phyloP scores from a whole-genome alignment of 2,329 filamentous ascomycete species.

The Aureobasidium subglaciale region DNA sequence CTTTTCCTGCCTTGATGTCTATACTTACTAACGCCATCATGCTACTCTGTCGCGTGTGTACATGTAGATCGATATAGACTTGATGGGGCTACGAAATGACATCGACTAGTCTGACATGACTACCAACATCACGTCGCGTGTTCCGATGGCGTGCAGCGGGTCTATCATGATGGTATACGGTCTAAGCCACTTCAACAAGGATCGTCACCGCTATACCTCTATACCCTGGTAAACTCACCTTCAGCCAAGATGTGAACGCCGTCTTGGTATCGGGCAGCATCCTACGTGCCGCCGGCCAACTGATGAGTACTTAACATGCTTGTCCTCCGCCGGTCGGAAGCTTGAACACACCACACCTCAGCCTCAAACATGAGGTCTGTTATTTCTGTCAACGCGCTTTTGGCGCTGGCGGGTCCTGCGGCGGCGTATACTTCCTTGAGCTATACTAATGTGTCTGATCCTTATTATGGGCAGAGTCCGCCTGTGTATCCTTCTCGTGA shows the following conservation, averaged over 20 bases:
- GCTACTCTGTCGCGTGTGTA: no score
- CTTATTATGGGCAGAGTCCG: slow-evolving; percentile 24
- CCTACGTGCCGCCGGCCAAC: background rate
- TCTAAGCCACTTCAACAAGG: background rate
- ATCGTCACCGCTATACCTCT: background rate
- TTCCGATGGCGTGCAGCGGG: background rate
- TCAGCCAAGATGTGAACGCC: background rate
- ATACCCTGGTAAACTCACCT: background rate
- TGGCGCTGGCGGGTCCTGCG: background rate
- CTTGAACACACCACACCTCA: background rate
- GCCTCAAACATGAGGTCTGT: background rate
- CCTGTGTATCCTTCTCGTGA: slow-evolving; percentile 26
- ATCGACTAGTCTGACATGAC: background rate
- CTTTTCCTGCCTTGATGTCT: background rate
- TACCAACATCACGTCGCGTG: background rate
- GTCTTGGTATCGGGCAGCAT: background rate
- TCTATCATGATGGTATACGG: background rate
- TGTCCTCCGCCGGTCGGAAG: background rate
- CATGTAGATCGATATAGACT: background rate
- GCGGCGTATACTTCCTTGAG: slow-evolving; percentile 11
- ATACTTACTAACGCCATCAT: no score
- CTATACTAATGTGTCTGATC: slow-evolving; percentile 17
- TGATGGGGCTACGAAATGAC: background rate
- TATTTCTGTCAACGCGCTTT: background rate
- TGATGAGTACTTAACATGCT: background rate